These are phyloP conservation scores for Mucor saturninus DNA, from an alignment of 371 early-diverging fungal species.

Conservation along the genomic window DNA sequence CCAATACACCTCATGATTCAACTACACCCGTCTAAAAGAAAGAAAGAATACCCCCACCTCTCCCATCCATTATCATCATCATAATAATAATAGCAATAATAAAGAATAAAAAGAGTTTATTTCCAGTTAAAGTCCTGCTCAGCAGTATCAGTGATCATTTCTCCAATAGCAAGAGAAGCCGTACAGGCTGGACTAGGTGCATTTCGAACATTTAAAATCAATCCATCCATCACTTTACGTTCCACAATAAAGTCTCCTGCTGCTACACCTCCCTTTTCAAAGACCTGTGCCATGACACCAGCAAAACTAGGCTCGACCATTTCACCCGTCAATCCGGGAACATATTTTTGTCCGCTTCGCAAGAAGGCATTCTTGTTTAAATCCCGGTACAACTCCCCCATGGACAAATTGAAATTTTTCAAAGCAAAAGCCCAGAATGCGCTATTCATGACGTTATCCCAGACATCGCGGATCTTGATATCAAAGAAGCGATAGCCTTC, in stretches of 20 bases:
- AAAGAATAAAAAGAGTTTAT: slow-evolving; percentile 2
- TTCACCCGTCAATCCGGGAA: slow-evolving; percentile 36
- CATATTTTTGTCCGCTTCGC: slow-evolving; percentile 33
- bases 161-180: slow-evolving; percentile 45
- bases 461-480: slow-evolving; percentile 34
- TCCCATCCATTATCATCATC: too few species aligned
- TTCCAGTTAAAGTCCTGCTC: slow-evolving; percentile 43
- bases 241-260: slow-evolving; percentile 49
- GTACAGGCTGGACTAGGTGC: slow-evolving; percentile 51
- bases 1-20: slow-evolving; percentile 13
- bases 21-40: slow-evolving; percentile 10
- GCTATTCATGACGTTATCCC: slow-evolving; percentile 32
- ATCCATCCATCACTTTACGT: slow-evolving; percentile 41
- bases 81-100: not conserved
- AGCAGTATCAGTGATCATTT: slow-evolving; percentile 41
- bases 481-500: slow-evolving; percentile 51
- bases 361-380: slow-evolving; percentile 41
- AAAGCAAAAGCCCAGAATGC: slow-evolving; percentile 42
- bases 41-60: too few species aligned
- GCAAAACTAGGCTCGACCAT: slow-evolving; percentile 53
- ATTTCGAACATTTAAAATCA: slow-evolving; percentile 44
- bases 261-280: slow-evolving; percentile 44
- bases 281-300: slow-evolving; percentile 51
- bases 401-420: slow-evolving; percentile 38
- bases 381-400: slow-evolving; percentile 46